phyloP scores from a whole-genome alignment of 306 rosid species.

The Quercus suber region DNA sequence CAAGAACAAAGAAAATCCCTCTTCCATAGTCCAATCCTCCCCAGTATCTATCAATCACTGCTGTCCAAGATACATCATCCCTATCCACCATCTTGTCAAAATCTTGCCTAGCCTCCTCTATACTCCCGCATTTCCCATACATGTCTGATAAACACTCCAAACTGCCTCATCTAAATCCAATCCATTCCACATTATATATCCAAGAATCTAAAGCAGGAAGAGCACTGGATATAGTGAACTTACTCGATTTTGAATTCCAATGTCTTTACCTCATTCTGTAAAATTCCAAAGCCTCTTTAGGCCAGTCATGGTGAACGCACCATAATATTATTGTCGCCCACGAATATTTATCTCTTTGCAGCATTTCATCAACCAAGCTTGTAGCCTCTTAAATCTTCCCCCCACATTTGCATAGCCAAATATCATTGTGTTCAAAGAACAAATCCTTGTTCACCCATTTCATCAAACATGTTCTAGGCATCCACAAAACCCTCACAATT shows the following conservation, averaged over 20 bases:
- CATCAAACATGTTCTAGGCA: constrained; percentile 55
- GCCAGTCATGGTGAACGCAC: constrained; percentile 31
- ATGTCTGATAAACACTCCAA: constrained; percentile 56
- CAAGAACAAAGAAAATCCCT: too few relatives aligned
- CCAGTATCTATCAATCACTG: constrained; percentile 32
- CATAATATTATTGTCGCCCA: constrained; percentile 60
- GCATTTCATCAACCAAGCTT: constrained; percentile 62
- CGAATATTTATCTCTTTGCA: constrained; percentile 51
- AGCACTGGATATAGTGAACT: constrained; percentile 50
- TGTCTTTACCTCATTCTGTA: constrained; percentile 35
- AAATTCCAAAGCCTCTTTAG: constrained; percentile 56
- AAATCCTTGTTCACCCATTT: constrained; percentile 50
- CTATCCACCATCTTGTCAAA: too few relatives aligned
- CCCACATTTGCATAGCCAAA: constrained; percentile 41
- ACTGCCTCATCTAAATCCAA: constrained; percentile 55
- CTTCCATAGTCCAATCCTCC: too few relatives aligned
- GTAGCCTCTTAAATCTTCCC: constrained; percentile 40
- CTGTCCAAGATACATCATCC: constrained; percentile 25
- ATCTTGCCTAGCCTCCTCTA: constrained; percentile 42
- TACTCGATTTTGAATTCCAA: constrained; percentile 41
- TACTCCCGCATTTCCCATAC: constrained; percentile 67
- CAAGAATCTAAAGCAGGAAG: constrained; percentile 63
- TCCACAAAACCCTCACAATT: constrained; percentile 59
- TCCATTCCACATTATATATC: constrained; percentile 42
- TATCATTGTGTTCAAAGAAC: constrained; percentile 75